Base-by-base conservation (phyloP, 306 rosid genomes). In the Luffa acutangula region DNA sequence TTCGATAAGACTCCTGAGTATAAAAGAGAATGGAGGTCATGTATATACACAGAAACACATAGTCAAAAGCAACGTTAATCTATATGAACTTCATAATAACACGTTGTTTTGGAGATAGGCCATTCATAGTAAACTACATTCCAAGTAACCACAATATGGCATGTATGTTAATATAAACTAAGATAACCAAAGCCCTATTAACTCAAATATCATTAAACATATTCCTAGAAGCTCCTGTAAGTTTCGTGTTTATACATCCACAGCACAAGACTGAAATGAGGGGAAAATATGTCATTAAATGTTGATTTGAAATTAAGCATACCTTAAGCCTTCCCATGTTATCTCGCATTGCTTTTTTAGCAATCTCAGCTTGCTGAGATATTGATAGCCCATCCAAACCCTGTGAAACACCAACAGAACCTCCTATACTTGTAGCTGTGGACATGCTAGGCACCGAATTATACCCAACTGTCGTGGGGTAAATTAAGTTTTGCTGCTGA, bases 261-360 rank as follows among this genome's bases (percentile, higher is more conserved):
- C 15, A 20, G 41, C 75, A 70, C n/a, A 21, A 72, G 59, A 72
- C 77, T 25, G 43, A 72, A 20, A 25, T 72, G 39, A 72, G 54
- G 8, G 56, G n/a, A 72, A 20, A 42, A 43, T 45, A 25, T 6
- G 33, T 67, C 20, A 17, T 15, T 67, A 41, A 60, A 31, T 60
- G 41, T 25, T 60, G 39, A 79, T 52, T 71, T 9, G 75, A 46
- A 79, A 3, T 56, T 70, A 72, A 5, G 12, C 79, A 54, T 85
- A 95, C 98, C 98, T 91, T 92, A 66, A 91, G 95, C 89, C 86
- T 92, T 87, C 78, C 87, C 75, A 89, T 84, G 85, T 88, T 91
- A 34, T 91, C 93, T 25, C 53, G 80, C 86, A 95, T 33, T 54
- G 97, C 97, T 77, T 84, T 95, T 76, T 31, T 88, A 0, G 93